Evolutionary conservation across 805 yeast genomes (phyloP), one percentile per base, ranked within the genome.

Genomic region (Cyberlindnera bimundalis): DNA sequence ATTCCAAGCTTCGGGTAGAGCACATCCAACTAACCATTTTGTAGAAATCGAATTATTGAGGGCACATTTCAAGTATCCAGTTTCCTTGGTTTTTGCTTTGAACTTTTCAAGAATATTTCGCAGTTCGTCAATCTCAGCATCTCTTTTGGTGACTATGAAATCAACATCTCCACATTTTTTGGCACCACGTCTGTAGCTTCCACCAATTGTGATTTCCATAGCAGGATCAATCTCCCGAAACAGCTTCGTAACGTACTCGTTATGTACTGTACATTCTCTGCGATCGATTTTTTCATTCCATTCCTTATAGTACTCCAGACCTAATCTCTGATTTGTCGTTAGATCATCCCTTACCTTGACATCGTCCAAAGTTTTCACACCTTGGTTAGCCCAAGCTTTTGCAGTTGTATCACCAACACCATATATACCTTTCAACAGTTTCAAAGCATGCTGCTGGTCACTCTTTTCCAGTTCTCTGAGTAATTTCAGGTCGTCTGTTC

Each of bases 171-270:
- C 79, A 44, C 74, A 70, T 5, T 53, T 53, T 4, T 44, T 33
- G n/a, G 61, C 51, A 3, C 77, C 79, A 16, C 83, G 63, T 25
- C 76, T 59, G 52, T 71, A 77, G 6, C 79, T 73, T 3, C 82
- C 82, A 67, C 70, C 70, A 29, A 73, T 61, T 8, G 61, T 50
- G 6, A 66, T 46, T 23, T 64, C 59, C 17, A 71, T 51, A 1
- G 53, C 47, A 0, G 67, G 53, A 39, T 72, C 75, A 14, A 73
- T 41, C 12, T 50, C 46, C 5, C 50, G 38, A 19, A 61, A 38
- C 16, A 51, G 12, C 2, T 47, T 47, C 2, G 46, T 43, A 13
- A 76, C 60, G 16, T 53, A 53, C 13, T 63, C 59, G 37, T 45
- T 61, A 53, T 76, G 81, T 21, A 51, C 33, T 1, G 58, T 50